Percentiles rank a stretch among this genome's conserved stretches.
Conservation (phyloP, 257 asterid genomes). For the Leptodermis oblonga region DNA sequence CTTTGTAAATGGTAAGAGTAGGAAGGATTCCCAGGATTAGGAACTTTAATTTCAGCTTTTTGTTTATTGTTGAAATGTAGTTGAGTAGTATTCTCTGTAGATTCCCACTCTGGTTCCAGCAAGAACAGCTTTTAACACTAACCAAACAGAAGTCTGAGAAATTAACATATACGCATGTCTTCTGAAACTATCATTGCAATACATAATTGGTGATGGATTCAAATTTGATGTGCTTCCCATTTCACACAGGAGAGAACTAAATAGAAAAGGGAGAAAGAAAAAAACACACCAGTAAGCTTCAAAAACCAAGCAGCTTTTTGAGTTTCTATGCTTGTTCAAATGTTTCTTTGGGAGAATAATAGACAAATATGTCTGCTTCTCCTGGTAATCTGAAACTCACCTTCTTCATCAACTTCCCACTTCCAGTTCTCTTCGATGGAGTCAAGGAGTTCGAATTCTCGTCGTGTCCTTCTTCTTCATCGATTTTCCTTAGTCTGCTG, state of each 20-base stretch:
- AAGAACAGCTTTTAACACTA: no score
- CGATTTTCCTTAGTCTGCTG: background rate
- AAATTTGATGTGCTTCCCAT: background rate
- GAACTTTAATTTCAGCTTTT: background rate
- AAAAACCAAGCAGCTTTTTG: slow-evolving; percentile 1
- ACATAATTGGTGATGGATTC: no score
- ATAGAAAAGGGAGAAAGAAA: no score
- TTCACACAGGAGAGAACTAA: background rate
- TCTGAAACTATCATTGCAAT: no score
- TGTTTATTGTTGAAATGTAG: slow-evolving; percentile 9
- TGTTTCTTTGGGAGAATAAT: slow-evolving; percentile 14
- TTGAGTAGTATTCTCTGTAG: slow-evolving; percentile 1
- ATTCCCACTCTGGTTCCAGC: background rate
- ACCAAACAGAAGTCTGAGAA: background rate
- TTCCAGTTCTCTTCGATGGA: slow-evolving; percentile 2
- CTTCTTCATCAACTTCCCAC: slow-evolving; percentile 14
- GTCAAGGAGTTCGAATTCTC: background rate
- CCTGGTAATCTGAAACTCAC: slow-evolving; percentile 17
- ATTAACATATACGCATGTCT: background rate
- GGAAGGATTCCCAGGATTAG: background rate
- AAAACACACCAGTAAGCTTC: no score
- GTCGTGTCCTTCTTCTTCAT: background rate
- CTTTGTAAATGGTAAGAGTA: slow-evolving; percentile 10
- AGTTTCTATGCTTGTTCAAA: slow-evolving; percentile 10
- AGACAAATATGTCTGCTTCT: slow-evolving; percentile 19